Evolutionary conservation across 768 basidiomycete species (phyloP).

Genomic region (Kwoniella sp.): DNA sequence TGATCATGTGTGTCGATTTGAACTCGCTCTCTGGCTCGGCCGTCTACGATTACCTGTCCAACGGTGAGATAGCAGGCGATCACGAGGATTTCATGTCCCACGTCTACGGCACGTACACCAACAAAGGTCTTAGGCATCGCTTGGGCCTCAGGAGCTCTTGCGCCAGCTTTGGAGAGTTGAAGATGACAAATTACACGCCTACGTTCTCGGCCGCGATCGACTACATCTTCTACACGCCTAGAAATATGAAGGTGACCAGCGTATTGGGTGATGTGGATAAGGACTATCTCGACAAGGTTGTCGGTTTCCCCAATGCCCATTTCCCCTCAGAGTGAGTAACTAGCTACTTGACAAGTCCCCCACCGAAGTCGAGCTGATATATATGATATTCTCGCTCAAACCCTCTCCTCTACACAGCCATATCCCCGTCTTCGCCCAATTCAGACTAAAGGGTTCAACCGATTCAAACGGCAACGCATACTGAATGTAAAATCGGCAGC

Average conservation of each 20-base stretch:
- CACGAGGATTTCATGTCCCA: slow-evolving; percentile 93
- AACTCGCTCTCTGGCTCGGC: slow-evolving; percentile 86
- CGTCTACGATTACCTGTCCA: slow-evolving; percentile 85
- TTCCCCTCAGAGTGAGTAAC: slow-evolving; percentile 93
- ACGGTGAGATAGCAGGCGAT: slow-evolving; percentile 65
- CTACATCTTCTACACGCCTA: slow-evolving; percentile 87
- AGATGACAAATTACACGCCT: slow-evolving; percentile 87
- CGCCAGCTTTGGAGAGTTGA: slow-evolving; percentile 63
- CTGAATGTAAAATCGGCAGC: not conserved
- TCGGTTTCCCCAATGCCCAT: slow-evolving; percentile 95
- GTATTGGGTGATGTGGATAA: slow-evolving; percentile 87
- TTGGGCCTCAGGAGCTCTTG: slow-evolving; percentile 85
- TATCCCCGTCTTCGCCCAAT: slow-evolving; percentile 53
- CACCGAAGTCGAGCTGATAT: not conserved
- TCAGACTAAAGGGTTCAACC: slow-evolving; percentile 43
- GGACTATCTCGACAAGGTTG: slow-evolving; percentile 80
- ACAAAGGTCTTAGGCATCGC: slow-evolving; percentile 72
- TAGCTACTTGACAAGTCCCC: slow-evolving; percentile 4
- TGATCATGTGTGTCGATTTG: slow-evolving; percentile 91
- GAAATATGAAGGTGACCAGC: slow-evolving; percentile 73
- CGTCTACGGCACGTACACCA: slow-evolving; percentile 88
- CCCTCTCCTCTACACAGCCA: slow-evolving; percentile 29
- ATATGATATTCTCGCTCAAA: too few species aligned
- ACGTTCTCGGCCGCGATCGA: slow-evolving; percentile 85
- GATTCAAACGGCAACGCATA: slow-evolving; percentile 14